Evolutionary conservation across 768 basidiomycete species (phyloP), one percentile per base, ranked within the genome.

Genomic region (Boletus rufocinnamomeus): DNA sequence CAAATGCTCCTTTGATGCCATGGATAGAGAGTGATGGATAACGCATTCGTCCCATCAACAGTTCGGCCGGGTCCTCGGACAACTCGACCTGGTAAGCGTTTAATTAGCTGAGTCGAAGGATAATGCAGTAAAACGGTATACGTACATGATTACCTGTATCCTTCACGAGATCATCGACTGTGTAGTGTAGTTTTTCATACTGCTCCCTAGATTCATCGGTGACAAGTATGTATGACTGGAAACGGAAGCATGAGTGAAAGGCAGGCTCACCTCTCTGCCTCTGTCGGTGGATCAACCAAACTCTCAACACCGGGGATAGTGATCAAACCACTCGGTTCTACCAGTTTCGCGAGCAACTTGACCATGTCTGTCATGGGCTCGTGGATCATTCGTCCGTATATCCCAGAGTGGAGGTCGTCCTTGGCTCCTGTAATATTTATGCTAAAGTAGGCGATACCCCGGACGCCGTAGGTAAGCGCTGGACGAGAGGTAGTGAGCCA

Each of bases 301-400:
- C 17, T 2, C 17, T 47, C 46, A 11, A 47, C 46, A 11, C 25
- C 46, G n/a, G 46, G 25, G 27, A 47, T 47, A 45, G 93, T 80
- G 66, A 96, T 95, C 52, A 85, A 80, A 27, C 92, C 93, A 40
- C 11, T 48, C 28, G 19, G 47, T n/a, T 48, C 47, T n/a, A 47
- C 46, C 27, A 47, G 25, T 28, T 47, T 47, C 9, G 46, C 46
- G 17, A 47, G 46, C 27, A 47, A 28, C 46, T 47, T 47, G 27
- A 47, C 27, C 46, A 47, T 47, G 17, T 47, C 46, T 19, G 46
- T 47, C 46, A 47, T 47, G 19, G 46, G 46, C 46, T 47, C 46
- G 10, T 47, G 46, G 27, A 47, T 28, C 46, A 47, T 47, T 19
- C 46, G 46, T 19, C 46, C 46, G 27, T 47, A 47, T 47, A 28